phyloP scores from a whole-genome alignment of 75 land plant species.

The Cryptomeria japonica region DNA sequence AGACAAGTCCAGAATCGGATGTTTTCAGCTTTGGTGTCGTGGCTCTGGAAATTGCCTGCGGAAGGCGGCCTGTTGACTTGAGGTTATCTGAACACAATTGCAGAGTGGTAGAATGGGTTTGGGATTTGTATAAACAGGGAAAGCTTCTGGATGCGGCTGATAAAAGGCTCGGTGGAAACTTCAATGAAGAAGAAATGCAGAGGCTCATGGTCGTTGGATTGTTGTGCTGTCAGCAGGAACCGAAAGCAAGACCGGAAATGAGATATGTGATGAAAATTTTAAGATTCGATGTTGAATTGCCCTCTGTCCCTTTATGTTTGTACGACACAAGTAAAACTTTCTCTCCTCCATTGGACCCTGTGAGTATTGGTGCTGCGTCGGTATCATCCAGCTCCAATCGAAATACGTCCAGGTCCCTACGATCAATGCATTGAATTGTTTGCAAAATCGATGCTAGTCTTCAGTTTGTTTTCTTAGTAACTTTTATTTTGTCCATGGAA shows the following conservation, averaged over 20 bases:
- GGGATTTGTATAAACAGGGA: slow-evolving; percentile 24
- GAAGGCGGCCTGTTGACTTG: not conserved
- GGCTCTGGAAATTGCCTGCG: slow-evolving; percentile 9
- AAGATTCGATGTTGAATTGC: too few relatives aligned
- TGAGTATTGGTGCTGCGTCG: too few relatives aligned
- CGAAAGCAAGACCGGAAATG: slow-evolving; percentile 34
- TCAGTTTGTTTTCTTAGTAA: too few relatives aligned
- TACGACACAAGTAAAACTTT: too few relatives aligned
- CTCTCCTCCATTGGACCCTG: too few relatives aligned
- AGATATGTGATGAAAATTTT: slow-evolving; percentile 13
- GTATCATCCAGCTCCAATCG: too few relatives aligned
- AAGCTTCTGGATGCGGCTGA: slow-evolving; percentile 37
- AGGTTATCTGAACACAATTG: not conserved
- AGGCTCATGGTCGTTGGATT: slow-evolving; percentile 39
- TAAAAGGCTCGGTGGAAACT: slow-evolving; percentile 19
- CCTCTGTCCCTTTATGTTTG: too few relatives aligned
- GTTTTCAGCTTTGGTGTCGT: too few relatives aligned
- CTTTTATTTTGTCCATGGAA: too few relatives aligned
- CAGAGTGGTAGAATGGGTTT: slow-evolving; percentile 31
- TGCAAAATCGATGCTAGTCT: too few relatives aligned
- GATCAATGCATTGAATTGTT: too few relatives aligned
- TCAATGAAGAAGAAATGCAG: slow-evolving; percentile 28
- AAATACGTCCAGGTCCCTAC: too few relatives aligned
- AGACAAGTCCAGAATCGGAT: not conserved
- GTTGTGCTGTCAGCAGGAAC: slow-evolving; percentile 51